phyloP scores from a whole-genome alignment of 805 yeast species.

The Huiozyma naganishii region DNA sequence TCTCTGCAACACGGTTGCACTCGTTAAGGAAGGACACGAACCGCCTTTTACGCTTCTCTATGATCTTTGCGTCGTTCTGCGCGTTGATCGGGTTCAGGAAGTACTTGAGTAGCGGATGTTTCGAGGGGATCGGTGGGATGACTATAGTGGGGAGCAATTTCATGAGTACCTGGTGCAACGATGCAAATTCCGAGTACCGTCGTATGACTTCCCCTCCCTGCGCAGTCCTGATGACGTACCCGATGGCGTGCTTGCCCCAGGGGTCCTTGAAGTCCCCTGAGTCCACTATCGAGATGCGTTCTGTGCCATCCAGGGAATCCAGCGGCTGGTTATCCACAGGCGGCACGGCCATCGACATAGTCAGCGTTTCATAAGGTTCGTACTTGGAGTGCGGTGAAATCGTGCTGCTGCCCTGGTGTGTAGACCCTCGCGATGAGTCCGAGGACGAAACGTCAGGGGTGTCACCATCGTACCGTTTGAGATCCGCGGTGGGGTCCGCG shows the following conservation, averaged over 20 bases:
- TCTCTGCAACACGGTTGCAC: slow-evolving; percentile 47
- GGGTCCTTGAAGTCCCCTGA: slow-evolving; percentile 85
- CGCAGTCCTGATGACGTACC: slow-evolving; percentile 66
- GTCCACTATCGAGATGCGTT: slow-evolving; percentile 45
- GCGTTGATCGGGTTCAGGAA: slow-evolving; percentile 34
- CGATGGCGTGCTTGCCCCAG: slow-evolving; percentile 62
- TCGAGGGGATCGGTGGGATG: slow-evolving; percentile 90
- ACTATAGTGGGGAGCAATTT: slow-evolving; percentile 70
- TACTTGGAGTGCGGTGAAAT: neutral
- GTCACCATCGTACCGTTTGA: neutral
- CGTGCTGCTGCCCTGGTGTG: neutral
- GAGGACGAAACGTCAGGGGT: neutral
- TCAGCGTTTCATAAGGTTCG: slow-evolving; percentile 22
- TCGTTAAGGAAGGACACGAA: slow-evolving; percentile 68
- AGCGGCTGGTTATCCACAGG: neutral
- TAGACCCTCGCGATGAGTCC: neutral
- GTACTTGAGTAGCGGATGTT: slow-evolving; percentile 50
- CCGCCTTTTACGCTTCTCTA: slow-evolving; percentile 65
- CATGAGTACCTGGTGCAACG: slow-evolving; percentile 58
- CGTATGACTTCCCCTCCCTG: slow-evolving; percentile 51
- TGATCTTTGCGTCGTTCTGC: slow-evolving; percentile 34
- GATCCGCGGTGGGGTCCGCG: neutral
- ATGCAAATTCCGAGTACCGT: slow-evolving; percentile 87
- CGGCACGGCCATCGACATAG: slow-evolving; percentile 18
- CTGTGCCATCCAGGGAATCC: neutral